Evolutionary conservation across 2,329 filamentous ascomycete species (phyloP), one percentile per base, ranked within the genome.

Genomic region (Gliomastix tumulicola): DNA sequence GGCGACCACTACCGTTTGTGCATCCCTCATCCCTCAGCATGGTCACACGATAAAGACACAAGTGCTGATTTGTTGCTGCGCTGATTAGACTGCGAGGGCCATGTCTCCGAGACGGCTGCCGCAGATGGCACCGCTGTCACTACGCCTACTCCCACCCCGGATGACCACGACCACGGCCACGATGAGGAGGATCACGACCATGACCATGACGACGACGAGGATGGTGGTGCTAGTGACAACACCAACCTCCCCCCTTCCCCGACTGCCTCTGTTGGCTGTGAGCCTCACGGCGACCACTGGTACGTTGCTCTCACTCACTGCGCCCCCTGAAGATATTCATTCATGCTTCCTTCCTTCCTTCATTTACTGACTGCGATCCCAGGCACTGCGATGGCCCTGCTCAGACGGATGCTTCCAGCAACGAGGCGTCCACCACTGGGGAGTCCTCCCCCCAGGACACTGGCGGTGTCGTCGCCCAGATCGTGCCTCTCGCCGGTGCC

Each of bases 251-350:
- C 30, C 17, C 55, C 57, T 4, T 56, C 53, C n/a, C 56, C 57
- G 6, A 62, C 57, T 35, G 54, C 63, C 23, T 55, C 52, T 7
- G 39, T 49, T 6, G 53, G 53, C 20, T 66, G 62, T 41, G 48
- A 55, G 27, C 45, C 61, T 10, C 61, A 65, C 35, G 56, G 53
- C 9, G 62, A 66, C 42, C 62, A 66, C 49, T 66, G 25, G 41
- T 39, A 35, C 3, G 37, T 39, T 36, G 19, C 21, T 7, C 30
- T 18, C n/a, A n/a, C n/a, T n/a, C n/a, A n/a, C n/a, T n/a, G n/a
- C n/a, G n/a, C n/a, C n/a, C n/a, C n/a, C n/a, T n/a, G n/a, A n/a
- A n/a, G n/a, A n/a, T n/a, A n/a, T n/a, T n/a, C n/a, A n/a, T n/a
- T n/a, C n/a, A n/a, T n/a, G n/a, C n/a, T 12, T 23, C 21, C 13